Conservation (phyloP, 2,329 filamentous ascomycete species). For the Fusarium transvaalense region DNA sequence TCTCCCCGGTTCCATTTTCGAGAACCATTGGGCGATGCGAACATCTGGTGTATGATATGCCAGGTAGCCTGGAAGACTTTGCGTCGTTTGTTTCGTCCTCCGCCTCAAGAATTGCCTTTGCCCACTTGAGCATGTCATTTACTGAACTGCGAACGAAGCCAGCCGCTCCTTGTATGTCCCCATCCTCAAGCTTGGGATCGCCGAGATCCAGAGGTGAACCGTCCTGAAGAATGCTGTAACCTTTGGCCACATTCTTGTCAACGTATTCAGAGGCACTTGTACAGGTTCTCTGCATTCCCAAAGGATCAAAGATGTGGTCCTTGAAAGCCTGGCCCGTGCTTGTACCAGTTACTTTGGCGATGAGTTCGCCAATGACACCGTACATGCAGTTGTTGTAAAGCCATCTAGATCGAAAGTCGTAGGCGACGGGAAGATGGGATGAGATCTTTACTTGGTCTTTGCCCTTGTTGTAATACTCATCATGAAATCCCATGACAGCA, state of each 20-base stretch:
- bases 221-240: not conserved
- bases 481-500: conserved; percentile 1
- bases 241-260: not conserved
- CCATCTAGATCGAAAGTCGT: conserved; percentile 1
- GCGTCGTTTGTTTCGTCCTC: not conserved
- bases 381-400: conserved; percentile 3
- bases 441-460: conserved; percentile 2
- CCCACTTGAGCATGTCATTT: conserved; percentile 4
- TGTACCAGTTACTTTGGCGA: not conserved
- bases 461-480: not conserved
- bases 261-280: not conserved
- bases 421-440: not conserved
- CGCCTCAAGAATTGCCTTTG: not conserved
- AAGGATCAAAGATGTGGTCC: not conserved
- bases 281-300: not conserved
- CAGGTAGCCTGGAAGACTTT: not conserved
- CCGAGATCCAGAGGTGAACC: not conserved
- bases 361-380: not conserved
- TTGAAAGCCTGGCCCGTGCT: not conserved
- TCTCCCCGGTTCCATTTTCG: not conserved
- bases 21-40: not conserved
- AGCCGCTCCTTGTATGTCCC: not conserved
- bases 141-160: conserved; percentile 1
- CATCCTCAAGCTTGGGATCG: not conserved
- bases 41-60: not conserved